Evolutionary conservation across 1,284 basidiomycete species (phyloP).

Genomic region (Xanthoconium separans): DNA sequence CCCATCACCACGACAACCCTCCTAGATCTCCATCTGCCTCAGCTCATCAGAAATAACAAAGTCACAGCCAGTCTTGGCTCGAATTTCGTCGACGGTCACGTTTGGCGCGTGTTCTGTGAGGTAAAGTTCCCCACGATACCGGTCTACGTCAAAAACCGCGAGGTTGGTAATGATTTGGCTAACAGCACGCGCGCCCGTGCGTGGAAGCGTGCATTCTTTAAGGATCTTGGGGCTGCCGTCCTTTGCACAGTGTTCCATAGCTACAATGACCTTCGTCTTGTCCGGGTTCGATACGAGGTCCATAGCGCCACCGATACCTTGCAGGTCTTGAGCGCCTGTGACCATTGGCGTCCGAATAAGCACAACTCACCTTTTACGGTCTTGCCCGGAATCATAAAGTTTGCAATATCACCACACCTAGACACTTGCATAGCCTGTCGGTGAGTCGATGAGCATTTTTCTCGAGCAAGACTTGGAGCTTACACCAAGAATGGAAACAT

Average conservation of each 20-base stretch:
- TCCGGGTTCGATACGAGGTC: constrained; percentile 91
- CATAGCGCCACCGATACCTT: constrained; percentile 92
- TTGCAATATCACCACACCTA: constrained; percentile 87
- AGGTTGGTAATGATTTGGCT: constrained; percentile 90
- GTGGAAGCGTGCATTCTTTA: constrained; percentile 75
- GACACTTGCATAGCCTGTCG: constrained; percentile 91
- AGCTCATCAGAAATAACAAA: constrained; percentile 57
- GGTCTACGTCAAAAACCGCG: constrained; percentile 86
- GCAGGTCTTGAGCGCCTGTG: constrained; percentile 8
- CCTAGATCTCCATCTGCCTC: constrained; percentile 32
- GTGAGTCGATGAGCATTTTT: constrained; percentile 11
- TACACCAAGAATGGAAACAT: constrained; percentile 85
- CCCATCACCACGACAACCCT: constrained; percentile 11
- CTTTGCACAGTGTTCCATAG: constrained; percentile 88
- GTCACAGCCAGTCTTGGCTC: constrained; percentile 76
- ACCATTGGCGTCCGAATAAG: background rate
- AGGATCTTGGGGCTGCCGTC: constrained; percentile 86
- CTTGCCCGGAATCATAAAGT: constrained; percentile 96
- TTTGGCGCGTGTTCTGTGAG: constrained; percentile 82
- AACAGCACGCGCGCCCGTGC: constrained; percentile 83
- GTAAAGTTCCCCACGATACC: constrained; percentile 64
- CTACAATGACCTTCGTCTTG: constrained; percentile 81
- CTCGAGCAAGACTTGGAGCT: constrained; percentile 20
- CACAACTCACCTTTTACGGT: constrained; percentile 66
- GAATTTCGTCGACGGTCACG: constrained; percentile 78